These are phyloP conservation scores for Dionaea muscipula DNA, from an alignment of 179 eudicot genomes.

Conservation along the genomic window DNA sequence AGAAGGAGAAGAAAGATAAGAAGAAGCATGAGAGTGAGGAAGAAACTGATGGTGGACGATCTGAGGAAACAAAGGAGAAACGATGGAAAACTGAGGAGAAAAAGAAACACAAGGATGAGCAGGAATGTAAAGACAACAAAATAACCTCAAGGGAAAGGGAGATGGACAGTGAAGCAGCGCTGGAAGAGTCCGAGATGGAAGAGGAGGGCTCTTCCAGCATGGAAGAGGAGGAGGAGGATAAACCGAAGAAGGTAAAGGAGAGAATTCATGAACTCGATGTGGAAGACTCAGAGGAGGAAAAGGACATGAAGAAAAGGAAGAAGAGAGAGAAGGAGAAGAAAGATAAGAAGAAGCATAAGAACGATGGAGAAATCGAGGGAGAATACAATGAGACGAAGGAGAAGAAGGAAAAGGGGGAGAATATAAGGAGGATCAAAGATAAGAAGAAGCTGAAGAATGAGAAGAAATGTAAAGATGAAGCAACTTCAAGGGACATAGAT, in stretches of 20 bases:
- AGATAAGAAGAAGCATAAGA: slow-evolving; percentile 11
- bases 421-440: slow-evolving; percentile 6
- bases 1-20: slow-evolving; percentile 6
- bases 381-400: slow-evolving; percentile 5
- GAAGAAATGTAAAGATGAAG: slow-evolving; percentile 13
- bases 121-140: neutral
- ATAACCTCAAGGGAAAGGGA: neutral
- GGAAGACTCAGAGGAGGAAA: neutral
- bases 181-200: slow-evolving; percentile 1
- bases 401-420: slow-evolving; percentile 9
- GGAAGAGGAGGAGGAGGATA: neutral
- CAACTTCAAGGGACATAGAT: neutral
- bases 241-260: neutral
- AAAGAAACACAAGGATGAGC: neutral
- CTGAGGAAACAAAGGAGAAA: neutral
- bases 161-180: neutral
- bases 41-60: slow-evolving; percentile 1
- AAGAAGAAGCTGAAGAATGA: slow-evolving; percentile 12
- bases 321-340: slow-evolving; percentile 5
- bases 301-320: slow-evolving; percentile 2
- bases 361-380: neutral
- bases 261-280: neutral
- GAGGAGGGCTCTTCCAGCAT: too few species aligned
- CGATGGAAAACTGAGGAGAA: neutral
- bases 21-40: slow-evolving; percentile 11